phyloP scores from a whole-genome alignment of 768 basidiomycete species.

The Gyrodon lividus region DNA sequence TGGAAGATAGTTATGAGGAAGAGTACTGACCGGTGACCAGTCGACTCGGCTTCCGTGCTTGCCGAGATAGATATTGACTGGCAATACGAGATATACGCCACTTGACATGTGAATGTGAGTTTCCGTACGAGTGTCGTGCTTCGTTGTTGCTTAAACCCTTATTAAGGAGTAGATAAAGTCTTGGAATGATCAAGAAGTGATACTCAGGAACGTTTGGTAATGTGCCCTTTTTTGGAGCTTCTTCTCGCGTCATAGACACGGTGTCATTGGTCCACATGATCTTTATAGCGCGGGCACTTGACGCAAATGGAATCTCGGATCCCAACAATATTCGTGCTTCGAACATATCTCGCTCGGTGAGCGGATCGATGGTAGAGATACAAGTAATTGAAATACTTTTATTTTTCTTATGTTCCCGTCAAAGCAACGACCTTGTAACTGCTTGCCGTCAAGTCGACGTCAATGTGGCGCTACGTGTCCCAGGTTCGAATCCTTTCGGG shows the following conservation, averaged over 20 bases:
- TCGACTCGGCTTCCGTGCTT: neutral
- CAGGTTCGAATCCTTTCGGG: conserved; percentile 60
- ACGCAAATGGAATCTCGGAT: neutral
- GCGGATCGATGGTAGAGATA: conserved; percentile 13
- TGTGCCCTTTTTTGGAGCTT: neutral
- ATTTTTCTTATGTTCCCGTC: neutral
- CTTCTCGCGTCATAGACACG: conserved; percentile 7
- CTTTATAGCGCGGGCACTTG: neutral
- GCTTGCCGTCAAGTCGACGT: neutral
- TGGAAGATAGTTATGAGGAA: conserved; percentile 30
- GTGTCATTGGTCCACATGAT: conserved; percentile 25
- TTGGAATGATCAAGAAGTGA: neutral
- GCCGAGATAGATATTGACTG: neutral
- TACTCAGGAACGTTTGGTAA: conserved; percentile 3
- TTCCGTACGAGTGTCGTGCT: neutral
- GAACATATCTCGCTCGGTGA: conserved; percentile 7
- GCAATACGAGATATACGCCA: neutral
- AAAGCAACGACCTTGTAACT: neutral
- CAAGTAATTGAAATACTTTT: neutral
- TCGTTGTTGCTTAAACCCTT: neutral
- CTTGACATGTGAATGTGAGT: conserved; percentile 9
- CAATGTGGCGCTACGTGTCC: neutral
- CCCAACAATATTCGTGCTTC: neutral
- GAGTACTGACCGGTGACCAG: conserved; percentile 20
- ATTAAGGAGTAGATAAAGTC: neutral